phyloP scores from a whole-genome alignment of 2,329 filamentous ascomycete species.

The Lachnellula willkommii region DNA sequence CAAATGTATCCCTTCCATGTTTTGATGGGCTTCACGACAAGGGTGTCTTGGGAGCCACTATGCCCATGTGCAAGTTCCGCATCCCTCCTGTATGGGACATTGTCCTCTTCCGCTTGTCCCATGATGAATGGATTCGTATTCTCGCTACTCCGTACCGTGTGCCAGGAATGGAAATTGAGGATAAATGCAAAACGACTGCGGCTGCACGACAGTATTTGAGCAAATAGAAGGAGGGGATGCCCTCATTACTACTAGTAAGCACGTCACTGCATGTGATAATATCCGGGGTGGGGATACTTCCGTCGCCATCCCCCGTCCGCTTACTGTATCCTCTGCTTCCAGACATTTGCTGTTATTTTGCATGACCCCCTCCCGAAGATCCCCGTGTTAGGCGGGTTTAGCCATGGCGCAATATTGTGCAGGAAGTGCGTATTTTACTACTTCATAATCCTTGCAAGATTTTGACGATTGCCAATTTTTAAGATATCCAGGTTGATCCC shows the following conservation, averaged over 20 bases:
- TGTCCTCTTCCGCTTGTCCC: constrained; percentile 12
- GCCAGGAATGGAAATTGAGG: background rate
- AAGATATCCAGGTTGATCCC: too few species aligned
- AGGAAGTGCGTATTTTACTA: too few species aligned
- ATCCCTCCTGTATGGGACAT: constrained; percentile 3
- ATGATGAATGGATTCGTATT: constrained; percentile 3
- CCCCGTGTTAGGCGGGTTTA: too few species aligned
- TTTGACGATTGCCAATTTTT: too few species aligned
- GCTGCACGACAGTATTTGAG: background rate
- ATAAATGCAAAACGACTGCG: background rate
- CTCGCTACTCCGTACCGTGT: background rate
- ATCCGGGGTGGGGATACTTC: too few species aligned
- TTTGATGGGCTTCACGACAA: constrained; percentile 16
- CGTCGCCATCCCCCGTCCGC: too few species aligned
- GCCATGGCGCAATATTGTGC: too few species aligned
- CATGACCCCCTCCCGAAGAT: too few species aligned
- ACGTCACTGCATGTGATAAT: background rate
- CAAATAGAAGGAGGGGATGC: background rate
- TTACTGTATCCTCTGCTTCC: too few species aligned
- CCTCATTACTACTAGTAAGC: background rate
- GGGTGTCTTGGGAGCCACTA: constrained; percentile 11
- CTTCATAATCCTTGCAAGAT: too few species aligned
- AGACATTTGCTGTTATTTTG: too few species aligned
- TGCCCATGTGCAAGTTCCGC: constrained; percentile 5
- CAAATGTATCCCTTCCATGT: constrained; percentile 37